These are phyloP conservation scores for Annulohypoxylon moriforme DNA, from an alignment of 495 filamentous ascomycete genomes.

Conservation along the genomic window DNA sequence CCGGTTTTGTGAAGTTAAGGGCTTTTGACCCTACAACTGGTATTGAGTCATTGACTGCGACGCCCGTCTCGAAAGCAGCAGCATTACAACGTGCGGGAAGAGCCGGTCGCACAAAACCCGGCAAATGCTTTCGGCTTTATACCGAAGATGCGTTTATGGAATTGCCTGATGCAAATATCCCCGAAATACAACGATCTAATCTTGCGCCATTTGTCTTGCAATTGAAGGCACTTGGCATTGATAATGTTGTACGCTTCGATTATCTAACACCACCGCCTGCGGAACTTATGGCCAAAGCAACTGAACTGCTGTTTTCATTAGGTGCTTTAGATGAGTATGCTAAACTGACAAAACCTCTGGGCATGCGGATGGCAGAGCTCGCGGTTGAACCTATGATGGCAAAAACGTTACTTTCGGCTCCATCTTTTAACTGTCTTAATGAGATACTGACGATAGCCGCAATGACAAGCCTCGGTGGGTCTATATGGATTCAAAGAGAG, in stretches of 20 bases:
- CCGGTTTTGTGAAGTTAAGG: constrained; percentile 90
- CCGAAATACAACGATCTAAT: constrained; percentile 94
- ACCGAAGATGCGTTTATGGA: constrained; percentile 78
- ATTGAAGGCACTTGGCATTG: constrained; percentile 94
- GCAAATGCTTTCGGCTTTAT: constrained; percentile 95
- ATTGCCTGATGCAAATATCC: constrained; percentile 80
- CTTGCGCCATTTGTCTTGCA: constrained; percentile 91
- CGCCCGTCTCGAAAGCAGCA: constrained; percentile 89
- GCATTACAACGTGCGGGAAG: constrained; percentile 92
- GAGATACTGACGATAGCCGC: constrained; percentile 93
- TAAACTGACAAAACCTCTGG: constrained; percentile 88
- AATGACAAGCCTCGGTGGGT: constrained; percentile 89
- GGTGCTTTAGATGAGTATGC: constrained; percentile 91
- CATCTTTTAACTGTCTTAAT: constrained; percentile 78
- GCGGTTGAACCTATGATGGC: constrained; percentile 97
- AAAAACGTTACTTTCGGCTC: constrained; percentile 84
- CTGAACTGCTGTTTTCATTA: constrained; percentile 90
- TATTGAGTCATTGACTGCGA: constrained; percentile 92
- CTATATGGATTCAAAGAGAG: constrained; percentile 83
- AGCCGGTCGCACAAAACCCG: constrained; percentile 90
- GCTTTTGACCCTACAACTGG: constrained; percentile 87
- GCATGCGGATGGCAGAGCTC: constrained; percentile 92
- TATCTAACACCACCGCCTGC: constrained; percentile 90
- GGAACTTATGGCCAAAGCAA: constrained; percentile 85
- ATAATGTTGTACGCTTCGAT: constrained; percentile 92